These are phyloP conservation scores for Globisporangium radiosum DNA, from an alignment of 352 stramenopile species.

Conservation along the genomic window DNA sequence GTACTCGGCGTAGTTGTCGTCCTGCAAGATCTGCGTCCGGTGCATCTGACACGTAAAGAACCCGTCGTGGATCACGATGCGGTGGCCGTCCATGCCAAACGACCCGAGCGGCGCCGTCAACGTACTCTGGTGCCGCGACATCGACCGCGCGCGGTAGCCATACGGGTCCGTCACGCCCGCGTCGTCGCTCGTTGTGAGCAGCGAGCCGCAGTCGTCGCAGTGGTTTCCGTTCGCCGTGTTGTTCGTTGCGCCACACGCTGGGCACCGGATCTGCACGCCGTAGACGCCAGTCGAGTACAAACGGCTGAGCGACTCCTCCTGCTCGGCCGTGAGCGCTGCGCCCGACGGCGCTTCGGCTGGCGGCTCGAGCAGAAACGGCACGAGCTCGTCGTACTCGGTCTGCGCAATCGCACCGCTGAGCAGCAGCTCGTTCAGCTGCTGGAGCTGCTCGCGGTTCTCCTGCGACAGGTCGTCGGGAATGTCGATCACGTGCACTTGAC, in stretches of 20 bases:
- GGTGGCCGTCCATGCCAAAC: conserved; percentile 71
- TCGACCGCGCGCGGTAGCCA: conserved; percentile 51
- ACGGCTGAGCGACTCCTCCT: conserved; percentile 76
- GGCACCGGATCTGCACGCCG: conserved; percentile 83
- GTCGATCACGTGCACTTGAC: conserved; percentile 76
- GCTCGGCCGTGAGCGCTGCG: conserved; percentile 64
- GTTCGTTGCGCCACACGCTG: conserved; percentile 78
- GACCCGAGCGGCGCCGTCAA: conserved; percentile 65
- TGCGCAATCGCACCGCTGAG: conserved; percentile 78
- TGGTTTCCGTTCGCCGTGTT: conserved; percentile 87
- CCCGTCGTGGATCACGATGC: conserved; percentile 81
- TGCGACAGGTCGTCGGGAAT: conserved; percentile 79
- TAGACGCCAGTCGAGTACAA: conserved; percentile 74
- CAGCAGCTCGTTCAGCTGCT: conserved; percentile 82
- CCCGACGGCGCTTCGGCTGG: conserved; percentile 47
- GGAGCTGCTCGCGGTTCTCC: conserved; percentile 81
- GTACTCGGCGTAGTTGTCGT: conserved; percentile 88
- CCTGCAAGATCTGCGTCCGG: conserved; percentile 77
- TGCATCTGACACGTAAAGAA: conserved; percentile 83
- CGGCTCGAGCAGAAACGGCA: conserved; percentile 81
- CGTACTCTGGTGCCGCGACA: conserved; percentile 52
- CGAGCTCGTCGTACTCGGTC: conserved; percentile 81
- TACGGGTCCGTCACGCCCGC: conserved; percentile 37
- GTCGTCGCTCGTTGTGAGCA: conserved; percentile 76
- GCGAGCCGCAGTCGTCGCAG: conserved; percentile 79